Evolutionary conservation across 139 green algal genomes (phyloP).

Genomic region (Asterochloris sp.): DNA sequence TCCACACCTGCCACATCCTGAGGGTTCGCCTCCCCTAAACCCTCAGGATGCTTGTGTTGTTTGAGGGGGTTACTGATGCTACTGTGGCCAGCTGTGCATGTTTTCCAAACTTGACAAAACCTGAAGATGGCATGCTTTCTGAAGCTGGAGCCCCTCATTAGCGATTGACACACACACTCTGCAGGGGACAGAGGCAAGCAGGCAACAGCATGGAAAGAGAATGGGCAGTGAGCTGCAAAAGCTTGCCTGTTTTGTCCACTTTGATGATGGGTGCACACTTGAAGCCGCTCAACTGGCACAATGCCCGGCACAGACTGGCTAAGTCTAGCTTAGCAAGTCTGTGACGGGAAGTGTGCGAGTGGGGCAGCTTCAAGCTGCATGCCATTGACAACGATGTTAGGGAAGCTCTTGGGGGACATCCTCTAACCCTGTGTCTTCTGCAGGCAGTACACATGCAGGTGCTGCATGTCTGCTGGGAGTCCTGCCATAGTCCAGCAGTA

Average conservation of each 20-base stretch:
- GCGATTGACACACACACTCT: too few species aligned
- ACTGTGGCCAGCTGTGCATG: too few species aligned
- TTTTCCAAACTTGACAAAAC: too few species aligned
- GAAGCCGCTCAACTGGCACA: slow-evolving; percentile 33
- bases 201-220: background rate
- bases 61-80: too few species aligned
- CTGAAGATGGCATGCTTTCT: too few species aligned
- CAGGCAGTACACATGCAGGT: background rate
- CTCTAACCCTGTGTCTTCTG: slow-evolving; percentile 18
- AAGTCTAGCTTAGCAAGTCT: too few species aligned
- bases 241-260: slow-evolving; percentile 70
- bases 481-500: too few species aligned
- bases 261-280: slow-evolving; percentile 64
- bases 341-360: too few species aligned
- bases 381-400: slow-evolving; percentile 72
- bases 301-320: slow-evolving; percentile 61
- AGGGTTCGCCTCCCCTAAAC: slow-evolving; percentile 65
- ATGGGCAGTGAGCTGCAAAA: background rate
- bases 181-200: too few species aligned
- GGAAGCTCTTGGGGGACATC: slow-evolving; percentile 46
- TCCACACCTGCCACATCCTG: slow-evolving; percentile 37
- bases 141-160: too few species aligned
- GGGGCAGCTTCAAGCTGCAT: slow-evolving; percentile 58
- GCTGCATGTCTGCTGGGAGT: too few species aligned
- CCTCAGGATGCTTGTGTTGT: too few species aligned